Evolutionary conservation across 2,329 filamentous ascomycete genomes (phyloP), one percentile per base, ranked within the genome.

Genomic region (Ceratocystis ficicola): DNA sequence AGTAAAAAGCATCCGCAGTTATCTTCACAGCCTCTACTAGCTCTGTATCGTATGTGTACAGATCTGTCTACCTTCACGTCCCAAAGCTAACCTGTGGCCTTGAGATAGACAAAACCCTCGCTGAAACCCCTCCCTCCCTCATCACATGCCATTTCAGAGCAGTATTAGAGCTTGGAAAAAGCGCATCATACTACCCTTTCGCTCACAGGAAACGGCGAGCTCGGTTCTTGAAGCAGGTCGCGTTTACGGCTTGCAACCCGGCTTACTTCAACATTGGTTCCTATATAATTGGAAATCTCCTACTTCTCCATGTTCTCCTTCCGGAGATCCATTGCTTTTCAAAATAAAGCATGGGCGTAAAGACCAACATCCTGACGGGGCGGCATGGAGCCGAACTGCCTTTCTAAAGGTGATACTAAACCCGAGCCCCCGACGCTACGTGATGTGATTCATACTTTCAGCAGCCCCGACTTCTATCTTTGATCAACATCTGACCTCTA

Each of bases 111-210:
- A 10, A 12, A 36, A 36, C 32, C 3, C 8, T 12, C 32, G 7
- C 15, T 30, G 22, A 57, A 57, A n/a, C 52, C 3, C 15, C 17
- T 20, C 7, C 25, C 3, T 32, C 22, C 12, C 7, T 30, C 17
- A 17, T 1, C 28, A n/a, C 25, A 57, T 57, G 52, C n/a, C 52
- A 22, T 57, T 57, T 17, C 3, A 32, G 22, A 57, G 52, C 52
- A 30, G 7, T 5, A 17, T 30, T 30, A 15, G 52, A 17, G 15
- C 52, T 25, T 28, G 25, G 3, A 57, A 57, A 12, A 57, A 57
- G 52, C 52, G 28, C 52, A 57, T 57, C 15, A 57, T 32, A 30
- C 52, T 57, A 8, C 52, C 52, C 28, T 57, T n/a, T 30, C 52
- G 15, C 52, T 36, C 52, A 2, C 15, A 28, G 52, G 4, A 15